A percentile compares a stretch with the other conserved stretches of the same genome.
phyloP scores from a whole-genome alignment of 108 stramenopile genomes.

The Skeletonema costatum region DNA sequence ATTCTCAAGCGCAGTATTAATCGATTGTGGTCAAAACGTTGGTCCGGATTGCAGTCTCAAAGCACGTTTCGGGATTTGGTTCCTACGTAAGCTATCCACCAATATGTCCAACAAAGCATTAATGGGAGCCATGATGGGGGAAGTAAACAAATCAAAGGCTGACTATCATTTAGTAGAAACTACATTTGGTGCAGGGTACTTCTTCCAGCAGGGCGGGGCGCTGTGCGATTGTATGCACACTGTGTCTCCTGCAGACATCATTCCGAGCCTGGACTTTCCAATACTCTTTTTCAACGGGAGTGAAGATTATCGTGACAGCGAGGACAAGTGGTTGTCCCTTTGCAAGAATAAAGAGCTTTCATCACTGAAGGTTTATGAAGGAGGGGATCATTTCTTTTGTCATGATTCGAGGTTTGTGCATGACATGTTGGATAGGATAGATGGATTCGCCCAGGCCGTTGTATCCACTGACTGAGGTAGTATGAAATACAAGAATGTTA shows the following conservation, averaged over 20 bases:
- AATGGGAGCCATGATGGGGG: conserved; percentile 44
- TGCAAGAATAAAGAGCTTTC: conserved; percentile 46
- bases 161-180: conserved; percentile 53
- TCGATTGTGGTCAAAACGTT: conserved; percentile 68
- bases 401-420: conserved; percentile 60
- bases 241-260: conserved; percentile 54
- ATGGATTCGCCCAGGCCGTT: conserved; percentile 35
- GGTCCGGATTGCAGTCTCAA: conserved; percentile 58
- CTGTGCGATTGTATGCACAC: conserved; percentile 55
- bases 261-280: conserved; percentile 49
- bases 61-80: conserved; percentile 48
- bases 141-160: conserved; percentile 51
- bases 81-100: conserved; percentile 23
- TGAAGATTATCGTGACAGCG: conserved; percentile 64
- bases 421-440: conserved; percentile 51
- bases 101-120: conserved; percentile 44
- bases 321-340: conserved; percentile 55
- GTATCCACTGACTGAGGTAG: not conserved
- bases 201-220: conserved; percentile 44
- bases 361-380: conserved; percentile 60
- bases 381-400: conserved; percentile 66
- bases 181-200: conserved; percentile 52
- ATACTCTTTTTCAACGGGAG: conserved; percentile 63
- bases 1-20: conserved; percentile 54
- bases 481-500: not conserved